Conservation (phyloP, 129 eudicot species). For the Dittrichia graveolens region DNA sequence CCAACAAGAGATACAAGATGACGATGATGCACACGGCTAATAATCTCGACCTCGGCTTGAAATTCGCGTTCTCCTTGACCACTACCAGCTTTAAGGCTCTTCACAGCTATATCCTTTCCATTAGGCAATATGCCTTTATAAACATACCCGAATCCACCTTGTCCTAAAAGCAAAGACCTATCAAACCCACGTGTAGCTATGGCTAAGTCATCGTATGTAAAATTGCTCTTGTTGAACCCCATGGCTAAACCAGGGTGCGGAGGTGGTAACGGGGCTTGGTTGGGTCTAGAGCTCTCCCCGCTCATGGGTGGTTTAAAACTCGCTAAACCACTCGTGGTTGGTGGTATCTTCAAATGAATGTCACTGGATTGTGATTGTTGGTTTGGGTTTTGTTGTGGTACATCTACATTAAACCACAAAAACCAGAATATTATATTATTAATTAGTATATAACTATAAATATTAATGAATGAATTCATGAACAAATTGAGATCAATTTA, state of each 20-base stretch:
- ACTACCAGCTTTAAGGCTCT: constrained; percentile 68
- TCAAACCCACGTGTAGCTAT: constrained; percentile 60
- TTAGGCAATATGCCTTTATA: constrained; percentile 73
- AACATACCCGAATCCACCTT: constrained; percentile 84
- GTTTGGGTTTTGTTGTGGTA: background rate
- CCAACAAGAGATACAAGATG: constrained; percentile 83
- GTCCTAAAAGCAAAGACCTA: constrained; percentile 51
- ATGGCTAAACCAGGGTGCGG: constrained; percentile 60
- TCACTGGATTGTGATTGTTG: constrained; percentile 23
- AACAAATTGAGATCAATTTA: background rate
- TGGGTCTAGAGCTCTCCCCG: constrained; percentile 48
- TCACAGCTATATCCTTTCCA: constrained; percentile 72
- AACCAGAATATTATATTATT: background rate
- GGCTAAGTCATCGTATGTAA: constrained; percentile 64
- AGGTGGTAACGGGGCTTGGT: constrained; percentile 46
- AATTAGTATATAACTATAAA: background rate
- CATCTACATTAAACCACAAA: background rate
- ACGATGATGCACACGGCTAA: constrained; percentile 80
- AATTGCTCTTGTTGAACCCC: constrained; percentile 58
- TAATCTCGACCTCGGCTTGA: constrained; percentile 84
- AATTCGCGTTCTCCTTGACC: constrained; percentile 87
- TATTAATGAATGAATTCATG: background rate
- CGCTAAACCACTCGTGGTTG: constrained; percentile 31
- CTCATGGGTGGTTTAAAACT: constrained; percentile 54
- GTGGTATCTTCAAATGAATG: constrained; percentile 34